Base-by-base conservation (phyloP, 2,329 filamentous ascomycete genomes). In the Periconia digitata region DNA sequence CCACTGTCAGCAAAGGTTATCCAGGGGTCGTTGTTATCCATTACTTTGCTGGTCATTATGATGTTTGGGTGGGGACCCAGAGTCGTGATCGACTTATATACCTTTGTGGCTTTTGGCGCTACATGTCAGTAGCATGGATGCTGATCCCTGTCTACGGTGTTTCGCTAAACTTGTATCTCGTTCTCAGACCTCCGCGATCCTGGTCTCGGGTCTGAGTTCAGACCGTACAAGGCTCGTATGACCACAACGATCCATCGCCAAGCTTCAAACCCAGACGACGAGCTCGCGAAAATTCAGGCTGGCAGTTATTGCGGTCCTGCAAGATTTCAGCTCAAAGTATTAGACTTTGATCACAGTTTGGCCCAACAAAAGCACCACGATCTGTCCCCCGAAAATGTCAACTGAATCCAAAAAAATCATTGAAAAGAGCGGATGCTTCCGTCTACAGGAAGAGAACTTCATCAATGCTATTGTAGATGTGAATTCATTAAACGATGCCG, bases 401-500 rank as follows among this genome's bases (percentile, higher is more conserved):
- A 37, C 6, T 15, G 34, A 7, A 7, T 37, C 6, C 15, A n/a
- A n/a, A 18, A 37, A 37, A 40, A 22, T 40, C 10, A 20, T 21
- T 21, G 6, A 5, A 8, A 18, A 23, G 21, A 22, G 8, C 21
- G 38, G 38, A 8, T 40, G 38, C 21, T n/a, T 40, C 7, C 17
- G 50, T 13, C 22, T 38, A 6, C 36, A 53, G 20, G 47, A 50
- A 21, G 50, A 50, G 27, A 50, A 53, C 45, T 53, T 53, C 23
- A 50, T 53, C 27, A 24, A 46, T 36, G 47, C 47, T n/a, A 23
- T 39, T 15, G 23, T 53, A 8, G 47, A 50, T 20, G 29, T 21
- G 15, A 6, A 12, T 15, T 16, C 36, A 20, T n/a, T 51, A 7
- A 13, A 38, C n/a, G 16, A 37, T 10, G 39, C 36, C n/a, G n/a